Evolutionary conservation across 768 basidiomycete species (phyloP).

Genomic region (Pleurotus cornucopiae): DNA sequence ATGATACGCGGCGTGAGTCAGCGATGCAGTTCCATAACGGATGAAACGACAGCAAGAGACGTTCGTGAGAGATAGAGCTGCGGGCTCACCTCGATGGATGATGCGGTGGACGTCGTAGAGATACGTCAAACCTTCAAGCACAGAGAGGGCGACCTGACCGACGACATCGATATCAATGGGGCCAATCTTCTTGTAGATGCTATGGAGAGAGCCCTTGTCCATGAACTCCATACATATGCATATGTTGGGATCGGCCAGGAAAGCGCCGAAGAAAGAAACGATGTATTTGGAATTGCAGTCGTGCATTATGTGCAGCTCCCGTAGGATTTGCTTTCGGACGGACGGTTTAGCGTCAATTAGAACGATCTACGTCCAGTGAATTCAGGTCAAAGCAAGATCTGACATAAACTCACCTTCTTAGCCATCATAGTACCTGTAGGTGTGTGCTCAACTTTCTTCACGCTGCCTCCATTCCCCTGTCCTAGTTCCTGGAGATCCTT

Average conservation of each 20-base stretch:
- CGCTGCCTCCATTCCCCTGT: constrained; percentile 95
- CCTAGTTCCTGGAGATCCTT: constrained; percentile 89
- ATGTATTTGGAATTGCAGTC: constrained; percentile 93
- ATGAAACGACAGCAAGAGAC: too few relatives aligned
- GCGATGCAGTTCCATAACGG: background rate
- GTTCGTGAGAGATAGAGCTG: background rate
- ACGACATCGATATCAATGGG: constrained; percentile 91
- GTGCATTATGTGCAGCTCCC: constrained; percentile 99
- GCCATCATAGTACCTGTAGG: constrained; percentile 95
- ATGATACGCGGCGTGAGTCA: constrained; percentile 3
- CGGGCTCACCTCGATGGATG: constrained; percentile 89
- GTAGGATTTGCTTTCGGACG: constrained; percentile 94
- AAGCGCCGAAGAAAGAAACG: constrained; percentile 96
- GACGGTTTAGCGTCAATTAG: constrained; percentile 95
- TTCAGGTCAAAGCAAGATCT: background rate
- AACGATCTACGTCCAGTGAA: constrained; percentile 60
- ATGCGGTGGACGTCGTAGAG: constrained; percentile 97
- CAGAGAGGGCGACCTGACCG: constrained; percentile 90
- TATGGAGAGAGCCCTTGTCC: constrained; percentile 92
- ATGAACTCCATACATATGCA: constrained; percentile 98
- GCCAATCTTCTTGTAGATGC: constrained; percentile 94
- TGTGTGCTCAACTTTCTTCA: constrained; percentile 91
- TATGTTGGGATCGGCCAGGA: constrained; percentile 94
- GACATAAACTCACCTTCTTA: constrained; percentile 71
- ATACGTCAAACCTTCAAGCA: constrained; percentile 92